phyloP scores from a whole-genome alignment of 768 basidiomycete species.

The Agaricus blazei region DNA sequence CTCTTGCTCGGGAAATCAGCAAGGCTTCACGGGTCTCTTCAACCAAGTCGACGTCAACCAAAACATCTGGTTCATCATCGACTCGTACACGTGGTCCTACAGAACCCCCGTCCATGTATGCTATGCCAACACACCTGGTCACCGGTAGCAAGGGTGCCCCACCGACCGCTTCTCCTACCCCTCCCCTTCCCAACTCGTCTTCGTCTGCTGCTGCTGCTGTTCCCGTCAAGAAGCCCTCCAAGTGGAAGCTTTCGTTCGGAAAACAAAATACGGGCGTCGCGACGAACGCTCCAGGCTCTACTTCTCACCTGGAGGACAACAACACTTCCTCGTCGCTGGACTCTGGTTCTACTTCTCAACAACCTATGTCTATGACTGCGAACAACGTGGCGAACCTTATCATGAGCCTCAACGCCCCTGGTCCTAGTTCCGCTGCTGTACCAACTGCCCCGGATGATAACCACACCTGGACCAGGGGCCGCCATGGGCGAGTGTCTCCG shows the following conservation, averaged over 20 bases:
- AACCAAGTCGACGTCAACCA: slow-evolving; percentile 25
- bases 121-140: slow-evolving; percentile 31
- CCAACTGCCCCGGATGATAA: slow-evolving; percentile 31
- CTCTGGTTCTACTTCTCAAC: slow-evolving; percentile 19
- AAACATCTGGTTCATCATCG: slow-evolving; percentile 22
- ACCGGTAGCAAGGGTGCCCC: slow-evolving; percentile 17
- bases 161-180: slow-evolving; percentile 10
- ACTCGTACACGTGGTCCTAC: slow-evolving; percentile 25
- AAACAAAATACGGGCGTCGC: slow-evolving; percentile 37
- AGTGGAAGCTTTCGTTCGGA: slow-evolving; percentile 78
- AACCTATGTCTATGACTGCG: slow-evolving; percentile 60
- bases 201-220: slow-evolving; percentile 20
- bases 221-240: slow-evolving; percentile 76
- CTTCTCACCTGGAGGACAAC: slow-evolving; percentile 37
- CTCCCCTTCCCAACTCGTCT: slow-evolving; percentile 16
- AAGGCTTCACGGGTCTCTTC: slow-evolving; percentile 49
- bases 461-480: slow-evolving; percentile 45
- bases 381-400: slow-evolving; percentile 74
- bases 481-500: slow-evolving; percentile 27
- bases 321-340: slow-evolving; percentile 25
- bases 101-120: slow-evolving; percentile 44
- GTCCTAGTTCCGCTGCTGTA: slow-evolving; percentile 21
- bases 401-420: slow-evolving; percentile 58
- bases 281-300: slow-evolving; percentile 29
- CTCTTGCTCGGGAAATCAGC: slow-evolving; percentile 80